These are phyloP conservation scores for Camellia lanceoleosa DNA, from an alignment of 148 eudicot genomes.

Conservation along the genomic window DNA sequence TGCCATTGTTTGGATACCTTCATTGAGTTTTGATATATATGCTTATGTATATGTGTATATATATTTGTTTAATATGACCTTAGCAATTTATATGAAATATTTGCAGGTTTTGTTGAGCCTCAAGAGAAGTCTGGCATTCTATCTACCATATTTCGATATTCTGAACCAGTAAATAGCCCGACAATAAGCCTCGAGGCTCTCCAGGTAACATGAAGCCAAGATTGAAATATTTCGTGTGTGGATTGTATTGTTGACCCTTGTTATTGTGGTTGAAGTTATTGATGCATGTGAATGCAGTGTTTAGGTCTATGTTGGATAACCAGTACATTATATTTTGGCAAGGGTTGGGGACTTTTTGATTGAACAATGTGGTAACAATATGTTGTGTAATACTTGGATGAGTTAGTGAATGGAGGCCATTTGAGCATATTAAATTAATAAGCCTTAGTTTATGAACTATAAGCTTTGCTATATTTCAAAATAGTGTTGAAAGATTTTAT, in stretches of 20 bases:
- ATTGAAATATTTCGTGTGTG: neutral
- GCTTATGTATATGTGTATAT: neutral
- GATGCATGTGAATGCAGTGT: neutral
- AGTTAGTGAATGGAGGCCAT: neutral
- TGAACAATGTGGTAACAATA: neutral
- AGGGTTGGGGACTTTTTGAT: neutral
- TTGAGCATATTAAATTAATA: neutral
- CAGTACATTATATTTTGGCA: neutral
- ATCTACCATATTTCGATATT: slow-evolving; percentile 54
- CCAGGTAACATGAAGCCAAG: slow-evolving; percentile 53
- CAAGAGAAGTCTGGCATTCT: slow-evolving; percentile 56
- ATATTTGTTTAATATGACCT: neutral
- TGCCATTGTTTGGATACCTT: slow-evolving; percentile 4
- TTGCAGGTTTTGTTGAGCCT: slow-evolving; percentile 42
- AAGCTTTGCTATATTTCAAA: neutral
- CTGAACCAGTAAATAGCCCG: slow-evolving; percentile 52
- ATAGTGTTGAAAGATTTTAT: neutral
- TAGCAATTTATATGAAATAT: neutral
- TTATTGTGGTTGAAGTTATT: neutral
- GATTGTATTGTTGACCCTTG: neutral
- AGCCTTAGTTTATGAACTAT: neutral
- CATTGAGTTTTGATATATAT: neutral
- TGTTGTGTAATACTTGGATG: neutral
- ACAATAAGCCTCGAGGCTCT: slow-evolving; percentile 73
- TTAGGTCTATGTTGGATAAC: neutral